Evolutionary conservation across 306 rosid species (phyloP).

Genomic region (Boehmeria nivea): DNA sequence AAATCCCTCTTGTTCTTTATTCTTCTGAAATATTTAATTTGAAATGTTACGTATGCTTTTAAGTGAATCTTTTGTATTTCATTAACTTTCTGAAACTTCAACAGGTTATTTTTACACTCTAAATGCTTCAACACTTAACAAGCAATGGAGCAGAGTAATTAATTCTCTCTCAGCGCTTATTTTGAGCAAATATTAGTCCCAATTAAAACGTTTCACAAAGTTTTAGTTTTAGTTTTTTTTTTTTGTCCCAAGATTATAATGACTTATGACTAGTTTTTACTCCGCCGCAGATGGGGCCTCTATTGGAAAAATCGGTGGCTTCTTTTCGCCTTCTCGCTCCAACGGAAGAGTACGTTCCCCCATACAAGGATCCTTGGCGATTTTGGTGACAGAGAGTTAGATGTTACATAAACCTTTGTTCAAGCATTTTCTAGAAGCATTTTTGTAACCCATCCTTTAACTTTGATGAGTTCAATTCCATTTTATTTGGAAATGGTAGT

Average conservation of each 20-base stretch:
- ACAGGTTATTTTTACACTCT: constrained; percentile 82
- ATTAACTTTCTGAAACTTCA: constrained; percentile 10
- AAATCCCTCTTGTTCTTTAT: not conserved
- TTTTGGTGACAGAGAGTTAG: constrained; percentile 60
- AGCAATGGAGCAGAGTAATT: constrained; percentile 61
- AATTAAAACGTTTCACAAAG: not conserved
- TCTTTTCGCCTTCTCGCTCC: constrained; percentile 85
- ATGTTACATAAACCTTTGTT: too few relatives aligned
- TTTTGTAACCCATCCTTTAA: not conserved
- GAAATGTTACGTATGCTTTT: not conserved
- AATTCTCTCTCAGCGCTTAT: constrained; percentile 17
- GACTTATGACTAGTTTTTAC: too few relatives aligned
- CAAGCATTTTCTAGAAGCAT: not conserved
- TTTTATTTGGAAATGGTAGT: too few relatives aligned
- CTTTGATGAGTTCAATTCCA: too few relatives aligned
- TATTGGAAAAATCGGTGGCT: constrained; percentile 55
- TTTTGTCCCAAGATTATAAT: too few relatives aligned
- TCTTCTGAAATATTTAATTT: too few relatives aligned
- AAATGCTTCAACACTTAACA: constrained; percentile 84
- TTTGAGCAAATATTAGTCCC: not conserved
- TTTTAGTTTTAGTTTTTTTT: too few relatives aligned
- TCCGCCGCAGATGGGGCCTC: constrained; percentile 71
- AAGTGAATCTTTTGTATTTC: not conserved
- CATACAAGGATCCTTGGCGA: constrained; percentile 96
- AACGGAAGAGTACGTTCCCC: constrained; percentile 82